Base-by-base conservation (phyloP, 106 monocot species). In the Triglochin maritima region DNA sequence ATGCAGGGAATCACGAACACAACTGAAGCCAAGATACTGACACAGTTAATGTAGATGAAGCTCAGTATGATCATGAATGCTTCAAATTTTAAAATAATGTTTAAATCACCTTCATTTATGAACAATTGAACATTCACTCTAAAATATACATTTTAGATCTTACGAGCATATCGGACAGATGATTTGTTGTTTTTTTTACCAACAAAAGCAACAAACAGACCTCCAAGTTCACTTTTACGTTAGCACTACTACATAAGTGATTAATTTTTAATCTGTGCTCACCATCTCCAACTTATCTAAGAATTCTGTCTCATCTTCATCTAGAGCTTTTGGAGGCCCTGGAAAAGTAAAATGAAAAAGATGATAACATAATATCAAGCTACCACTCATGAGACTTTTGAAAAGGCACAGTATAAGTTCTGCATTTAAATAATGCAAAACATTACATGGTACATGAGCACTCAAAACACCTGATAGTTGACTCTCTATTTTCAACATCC, bases 291-390 rank as follows among this genome's bases (percentile, higher is more conserved):
- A 52, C 58, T 79, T 96, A 62, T 96, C 95, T 17, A 90, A 69
- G 84, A 96, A 96, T 46, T 96, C 95, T 15, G 74, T 96, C 74
- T 96, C 95, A 70, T 96, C 95, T 63, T 90, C 95, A 63, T 96
- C 95, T 57, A 96, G 74, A 64, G 95, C 95, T 82, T 96, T 96
- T 14, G 95, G 95, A 57, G 95, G 90, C 69, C 95, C 95, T 96
- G 81, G 57, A 66, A 79, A 79, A 29, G 29, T 29, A 29, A 0
- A 29, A 29, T 54, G 60, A 67, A 65, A 15, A 12, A 16, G n/a
- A 58, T 5, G 15, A 15, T 0, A n/a, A 58, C 5, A 9, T 60
- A 60, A 16, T 0, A 17, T 3, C 56, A 56, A 13, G 56, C 57
- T 15, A 57, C 57, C 13, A 57, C 3, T 11, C 29, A 29, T 29